These are phyloP conservation scores for Lachnellula occidentalis DNA, from an alignment of 2,329 filamentous ascomycete species.

Conservation along the genomic window DNA sequence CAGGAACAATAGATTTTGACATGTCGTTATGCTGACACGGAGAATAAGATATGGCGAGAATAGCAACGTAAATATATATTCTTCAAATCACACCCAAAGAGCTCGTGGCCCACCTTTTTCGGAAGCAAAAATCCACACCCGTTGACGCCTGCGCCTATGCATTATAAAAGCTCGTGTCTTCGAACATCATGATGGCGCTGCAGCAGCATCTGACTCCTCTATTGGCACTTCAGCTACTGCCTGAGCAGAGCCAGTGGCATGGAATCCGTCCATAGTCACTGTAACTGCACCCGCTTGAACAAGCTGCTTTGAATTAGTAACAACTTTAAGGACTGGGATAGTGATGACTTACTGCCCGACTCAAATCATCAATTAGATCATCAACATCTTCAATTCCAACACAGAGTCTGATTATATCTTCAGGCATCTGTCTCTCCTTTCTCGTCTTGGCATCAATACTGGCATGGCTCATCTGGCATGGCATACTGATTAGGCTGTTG, in stretches of 20 bases:
- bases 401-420: constrained; percentile 92
- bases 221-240: constrained; percentile 25
- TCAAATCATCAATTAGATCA: constrained; percentile 89
- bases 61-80: background rate
- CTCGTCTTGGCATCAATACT: constrained; percentile 95
- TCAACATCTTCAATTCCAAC: constrained; percentile 92
- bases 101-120: background rate
- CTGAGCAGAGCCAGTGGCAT: constrained; percentile 42
- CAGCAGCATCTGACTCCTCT: constrained; percentile 25
- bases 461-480: constrained; percentile 98
- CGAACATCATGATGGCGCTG: constrained; percentile 13
- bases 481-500: constrained; percentile 98
- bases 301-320: constrained; percentile 47
- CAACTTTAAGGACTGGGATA: constrained; percentile 8
- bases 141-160: constrained; percentile 14
- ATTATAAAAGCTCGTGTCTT: constrained; percentile 6
- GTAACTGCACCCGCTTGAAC: constrained; percentile 92
- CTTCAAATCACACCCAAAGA: background rate
- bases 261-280: constrained; percentile 77
- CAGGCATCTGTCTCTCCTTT: constrained; percentile 83
- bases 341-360: constrained; percentile 68
- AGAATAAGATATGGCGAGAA: background rate
- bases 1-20: background rate
- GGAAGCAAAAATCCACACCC: constrained; percentile 1
- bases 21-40: background rate